A percentile compares a stretch with the other conserved stretches of the same genome.
phyloP scores from a whole-genome alignment of 78 protist genomes.

The Dictyostelium firmibasis region DNA sequence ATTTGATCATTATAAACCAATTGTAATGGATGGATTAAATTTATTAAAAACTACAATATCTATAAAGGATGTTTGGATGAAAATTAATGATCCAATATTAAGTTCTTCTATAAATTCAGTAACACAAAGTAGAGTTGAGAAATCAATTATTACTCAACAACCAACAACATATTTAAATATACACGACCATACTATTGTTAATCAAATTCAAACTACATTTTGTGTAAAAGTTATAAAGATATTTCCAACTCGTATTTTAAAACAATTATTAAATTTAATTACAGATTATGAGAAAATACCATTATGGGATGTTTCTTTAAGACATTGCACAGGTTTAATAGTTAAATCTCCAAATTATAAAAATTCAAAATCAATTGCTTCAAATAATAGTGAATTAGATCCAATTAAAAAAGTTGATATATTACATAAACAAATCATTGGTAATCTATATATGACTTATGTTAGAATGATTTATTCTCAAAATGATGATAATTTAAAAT shows the following conservation, averaged over 20 bases:
- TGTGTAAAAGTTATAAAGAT: constrained; percentile 20
- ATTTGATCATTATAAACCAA: constrained; percentile 21
- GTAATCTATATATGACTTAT: constrained; percentile 64
- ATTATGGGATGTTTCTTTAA: constrained; percentile 56
- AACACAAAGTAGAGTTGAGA: constrained; percentile 27
- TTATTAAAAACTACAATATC: neutral
- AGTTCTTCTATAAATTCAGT: neutral
- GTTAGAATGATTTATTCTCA: constrained; percentile 47
- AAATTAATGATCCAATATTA: constrained; percentile 9
- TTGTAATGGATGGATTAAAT: constrained; percentile 18
- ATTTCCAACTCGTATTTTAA: constrained; percentile 54
- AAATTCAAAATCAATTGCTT: neutral
- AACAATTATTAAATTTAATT: constrained; percentile 8
- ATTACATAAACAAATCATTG: constrained; percentile 67
- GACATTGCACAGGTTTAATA: constrained; percentile 71
- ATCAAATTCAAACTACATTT: constrained; percentile 13
- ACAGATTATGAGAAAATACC: constrained; percentile 71
- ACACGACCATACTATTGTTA: neutral
- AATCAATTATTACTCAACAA: constrained; percentile 19
- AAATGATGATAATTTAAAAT: constrained; percentile 14
- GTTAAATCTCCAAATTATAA: constrained; percentile 33
- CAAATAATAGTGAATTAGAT: neutral
- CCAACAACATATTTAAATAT: neutral
- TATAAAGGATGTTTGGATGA: neutral
- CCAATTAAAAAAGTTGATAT: constrained; percentile 47